These are phyloP conservation scores for Austroboletus eburneus DNA, from an alignment of 768 basidiomycete genomes.

Conservation along the genomic window DNA sequence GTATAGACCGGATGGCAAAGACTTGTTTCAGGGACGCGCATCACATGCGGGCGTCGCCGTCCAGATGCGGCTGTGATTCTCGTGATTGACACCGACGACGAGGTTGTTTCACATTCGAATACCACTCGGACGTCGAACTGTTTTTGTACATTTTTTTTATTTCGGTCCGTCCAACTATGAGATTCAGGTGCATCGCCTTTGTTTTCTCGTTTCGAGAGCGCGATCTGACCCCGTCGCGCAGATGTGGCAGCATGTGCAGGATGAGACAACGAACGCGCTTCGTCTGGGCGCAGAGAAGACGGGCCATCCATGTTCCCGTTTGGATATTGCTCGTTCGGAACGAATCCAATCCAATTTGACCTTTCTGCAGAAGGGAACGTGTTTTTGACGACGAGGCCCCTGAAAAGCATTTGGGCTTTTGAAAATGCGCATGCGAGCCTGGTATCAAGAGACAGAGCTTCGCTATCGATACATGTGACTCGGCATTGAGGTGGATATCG, in stretches of 20 bases:
- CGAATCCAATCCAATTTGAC: conserved; percentile 16
- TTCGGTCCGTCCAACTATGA: conserved; percentile 22
- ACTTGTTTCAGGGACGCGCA: conserved; percentile 6
- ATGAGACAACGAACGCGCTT: neutral
- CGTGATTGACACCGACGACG: conserved; percentile 1
- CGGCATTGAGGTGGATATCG: too few species aligned
- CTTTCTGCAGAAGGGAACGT: too few species aligned
- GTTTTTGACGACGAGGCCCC: too few species aligned
- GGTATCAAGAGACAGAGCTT: too few species aligned
- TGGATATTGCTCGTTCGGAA: conserved; percentile 21
- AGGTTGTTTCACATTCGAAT: conserved; percentile 18
- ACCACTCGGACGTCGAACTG: too few species aligned
- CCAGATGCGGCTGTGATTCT: conserved; percentile 12
- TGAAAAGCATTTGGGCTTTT: too few species aligned
- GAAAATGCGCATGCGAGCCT: too few species aligned
- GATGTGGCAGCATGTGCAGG: conserved; percentile 16
- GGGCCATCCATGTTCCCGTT: conserved; percentile 16
- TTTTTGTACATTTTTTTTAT: conserved; percentile 25
- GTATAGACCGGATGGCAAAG: conserved; percentile 4
- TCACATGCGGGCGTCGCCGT: conserved; percentile 2
- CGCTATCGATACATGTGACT: too few species aligned
- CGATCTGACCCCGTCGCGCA: neutral
- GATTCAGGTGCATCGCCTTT: conserved; percentile 8
- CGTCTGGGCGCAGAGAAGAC: conserved; percentile 8
- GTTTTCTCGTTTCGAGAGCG: neutral